phyloP scores from a whole-genome alignment of 2,329 filamentous ascomycete species.

The Cytospora paraplurivora region DNA sequence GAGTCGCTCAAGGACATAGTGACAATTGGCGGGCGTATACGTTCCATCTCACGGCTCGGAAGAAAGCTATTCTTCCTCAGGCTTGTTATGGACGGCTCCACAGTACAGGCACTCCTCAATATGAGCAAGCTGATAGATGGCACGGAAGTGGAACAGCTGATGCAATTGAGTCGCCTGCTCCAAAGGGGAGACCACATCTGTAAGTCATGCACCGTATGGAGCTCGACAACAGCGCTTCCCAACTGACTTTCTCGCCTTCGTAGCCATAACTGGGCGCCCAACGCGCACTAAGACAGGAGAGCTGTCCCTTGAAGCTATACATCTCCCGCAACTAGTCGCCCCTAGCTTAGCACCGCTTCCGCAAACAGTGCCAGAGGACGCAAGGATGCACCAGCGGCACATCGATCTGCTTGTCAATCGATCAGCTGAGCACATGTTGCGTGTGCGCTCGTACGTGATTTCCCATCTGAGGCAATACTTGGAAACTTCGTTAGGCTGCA shows the following conservation, averaged over 20 bases:
- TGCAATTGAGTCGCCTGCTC: constrained; percentile 64
- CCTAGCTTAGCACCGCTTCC: constrained; percentile 82
- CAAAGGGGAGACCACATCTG: constrained; percentile 83
- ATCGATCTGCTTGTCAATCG: constrained; percentile 82
- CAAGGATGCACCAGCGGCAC: constrained; percentile 75
- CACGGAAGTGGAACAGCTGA: constrained; percentile 50
- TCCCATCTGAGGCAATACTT: constrained; percentile 71
- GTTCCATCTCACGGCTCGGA: constrained; percentile 69
- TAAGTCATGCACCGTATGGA: constrained; percentile 48
- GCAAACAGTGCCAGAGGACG: constrained; percentile 70
- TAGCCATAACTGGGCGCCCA: constrained; percentile 71
- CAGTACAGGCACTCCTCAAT: constrained; percentile 77
- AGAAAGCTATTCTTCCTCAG: constrained; percentile 84
- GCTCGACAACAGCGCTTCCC: constrained; percentile 29
- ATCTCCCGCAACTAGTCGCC: constrained; percentile 71
- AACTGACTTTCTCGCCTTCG: constrained; percentile 30
- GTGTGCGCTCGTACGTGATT: constrained; percentile 73
- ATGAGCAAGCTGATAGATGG: constrained; percentile 50
- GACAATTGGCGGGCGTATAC: constrained; percentile 59
- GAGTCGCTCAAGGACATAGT: constrained; percentile 14
- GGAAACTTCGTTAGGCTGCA: constrained; percentile 21
- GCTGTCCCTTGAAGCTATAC: constrained; percentile 69
- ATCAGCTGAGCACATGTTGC: constrained; percentile 67
- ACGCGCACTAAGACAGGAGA: constrained; percentile 73
- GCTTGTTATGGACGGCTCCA: constrained; percentile 70